phyloP scores from a whole-genome alignment of 1,284 basidiomycete species.

The Microbotryum intermedium region DNA sequence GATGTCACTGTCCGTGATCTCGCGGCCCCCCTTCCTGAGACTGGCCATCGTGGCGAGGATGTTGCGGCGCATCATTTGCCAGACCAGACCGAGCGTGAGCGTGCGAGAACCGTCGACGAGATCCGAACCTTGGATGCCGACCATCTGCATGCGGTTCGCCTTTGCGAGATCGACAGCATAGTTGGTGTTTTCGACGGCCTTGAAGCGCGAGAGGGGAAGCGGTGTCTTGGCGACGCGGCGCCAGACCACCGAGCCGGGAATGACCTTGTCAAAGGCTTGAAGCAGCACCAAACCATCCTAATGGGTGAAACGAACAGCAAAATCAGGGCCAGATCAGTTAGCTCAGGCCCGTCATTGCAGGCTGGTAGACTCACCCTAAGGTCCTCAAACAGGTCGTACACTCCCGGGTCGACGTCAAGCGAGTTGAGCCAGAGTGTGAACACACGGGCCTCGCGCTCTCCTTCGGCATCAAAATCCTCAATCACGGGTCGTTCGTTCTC shows the following conservation, averaged over 20 bases:
- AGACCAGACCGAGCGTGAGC: constrained; percentile 87
- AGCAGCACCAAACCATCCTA: constrained; percentile 75
- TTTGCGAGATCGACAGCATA: constrained; percentile 88
- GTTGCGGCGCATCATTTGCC: constrained; percentile 90
- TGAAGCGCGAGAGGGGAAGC: constrained; percentile 84
- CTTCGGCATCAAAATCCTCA: constrained; percentile 98
- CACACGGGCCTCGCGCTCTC: constrained; percentile 92
- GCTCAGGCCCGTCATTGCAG: background rate
- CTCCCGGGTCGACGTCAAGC: constrained; percentile 87
- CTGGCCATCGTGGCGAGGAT: constrained; percentile 84
- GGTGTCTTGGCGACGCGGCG: constrained; percentile 82
- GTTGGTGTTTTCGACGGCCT: constrained; percentile 97
- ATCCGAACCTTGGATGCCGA: constrained; percentile 95
- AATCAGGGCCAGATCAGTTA: background rate
- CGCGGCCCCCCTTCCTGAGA: constrained; percentile 64
- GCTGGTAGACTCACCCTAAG: constrained; percentile 51
- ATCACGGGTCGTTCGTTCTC: constrained; percentile 67
- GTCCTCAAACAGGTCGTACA: constrained; percentile 95
- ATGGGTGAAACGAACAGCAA: background rate
- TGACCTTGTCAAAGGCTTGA: constrained; percentile 92
- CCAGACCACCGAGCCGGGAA: constrained; percentile 88
- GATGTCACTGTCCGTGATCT: constrained; percentile 85
- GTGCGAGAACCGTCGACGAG: constrained; percentile 89
- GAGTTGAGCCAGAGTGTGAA: constrained; percentile 98
- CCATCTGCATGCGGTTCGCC: constrained; percentile 87